phyloP scores from a whole-genome alignment of 2,329 filamentous ascomycete genomes.

The Botrytis fabae region DNA sequence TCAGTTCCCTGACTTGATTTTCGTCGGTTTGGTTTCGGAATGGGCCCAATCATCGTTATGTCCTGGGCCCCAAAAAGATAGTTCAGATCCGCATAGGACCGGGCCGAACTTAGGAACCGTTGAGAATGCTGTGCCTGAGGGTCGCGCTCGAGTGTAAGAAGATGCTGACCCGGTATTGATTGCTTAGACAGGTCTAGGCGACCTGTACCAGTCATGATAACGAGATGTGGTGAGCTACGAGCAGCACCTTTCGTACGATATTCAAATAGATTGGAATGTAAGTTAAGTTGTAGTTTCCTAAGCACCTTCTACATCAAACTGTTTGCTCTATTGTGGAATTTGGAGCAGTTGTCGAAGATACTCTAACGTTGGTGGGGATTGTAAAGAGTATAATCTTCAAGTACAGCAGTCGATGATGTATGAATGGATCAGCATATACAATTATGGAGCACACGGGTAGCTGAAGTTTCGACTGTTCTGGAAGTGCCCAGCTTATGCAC shows the following conservation, averaged over 20 bases:
- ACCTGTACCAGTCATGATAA: conserved; percentile 11
- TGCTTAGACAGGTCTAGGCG: conserved; percentile 16
- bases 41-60: conserved; percentile 36
- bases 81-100: conserved; percentile 32
- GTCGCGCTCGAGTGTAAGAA: conserved; percentile 7
- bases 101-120: conserved; percentile 18
- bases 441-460: conserved; percentile 13
- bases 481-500: conserved; percentile 15
- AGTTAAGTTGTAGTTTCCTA: not conserved
- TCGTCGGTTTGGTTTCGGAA: conserved; percentile 36
- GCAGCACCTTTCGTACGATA: not conserved
- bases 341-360: not conserved
- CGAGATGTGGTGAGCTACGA: not conserved
- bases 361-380: conserved; percentile 3
- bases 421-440: conserved; percentile 2
- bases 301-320: conserved; percentile 11
- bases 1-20: conserved; percentile 36
- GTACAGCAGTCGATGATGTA: conserved; percentile 4
- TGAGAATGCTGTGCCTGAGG: conserved; percentile 8
- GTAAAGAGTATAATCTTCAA: not conserved
- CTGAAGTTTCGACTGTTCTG: conserved; percentile 4
- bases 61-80: conserved; percentile 39
- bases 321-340: not conserved
- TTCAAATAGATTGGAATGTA: not conserved
- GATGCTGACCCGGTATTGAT: conserved; percentile 13